Evolutionary conservation across 202 grass and related monocot species (phyloP), one percentile per base, ranked within the genome.

Genomic region (Carex sylvatica): DNA sequence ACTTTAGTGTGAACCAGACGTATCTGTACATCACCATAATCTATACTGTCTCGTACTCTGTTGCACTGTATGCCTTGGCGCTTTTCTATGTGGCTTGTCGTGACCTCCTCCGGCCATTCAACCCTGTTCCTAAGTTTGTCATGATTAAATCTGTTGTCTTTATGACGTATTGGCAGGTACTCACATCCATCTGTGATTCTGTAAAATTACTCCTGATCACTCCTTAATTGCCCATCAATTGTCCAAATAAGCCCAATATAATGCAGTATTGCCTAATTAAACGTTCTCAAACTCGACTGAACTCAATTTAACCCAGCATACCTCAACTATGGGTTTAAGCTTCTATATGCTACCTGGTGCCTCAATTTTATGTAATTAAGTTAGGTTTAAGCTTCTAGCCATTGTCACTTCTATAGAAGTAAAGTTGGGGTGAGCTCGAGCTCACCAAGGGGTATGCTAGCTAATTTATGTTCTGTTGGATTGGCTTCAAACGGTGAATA

Each of bases 131-230:
- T 16, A 98, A 98, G 85, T 98, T 98, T 80, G 91, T 95, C 80
- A 93, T 98, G 76, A 93, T 98, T 70, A 95, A 98, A 88, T 98
- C 95, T 8, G 92, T 98, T 6, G 95, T 98, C n/a, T 98, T 98
- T 85, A 89, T 98, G 88, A 98, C 95, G 26, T 98, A 98, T 86
- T 98, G 92, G 95, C 95, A 98, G 92, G 96, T 99, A 91, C 67
- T 56, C 74, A 84, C 66, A 75, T 67, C n/a, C n/a, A 28, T n/a
- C 51, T 36, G 51, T 59, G 7, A 74, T 75, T 31, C 13, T 75
- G 13, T 55, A 24, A 55, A 77, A 58, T 58, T 58, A 74, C 53
- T 53, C 15, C 26, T 14, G 16, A 72, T 72, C 1, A 58, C 28
- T 6, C 26, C 73, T 56, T 56, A 18, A 38, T 11, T 58, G 15